These are phyloP conservation scores for Penicillium sp. DNA, from an alignment of 2,329 filamentous ascomycete species.

Conservation along the genomic window DNA sequence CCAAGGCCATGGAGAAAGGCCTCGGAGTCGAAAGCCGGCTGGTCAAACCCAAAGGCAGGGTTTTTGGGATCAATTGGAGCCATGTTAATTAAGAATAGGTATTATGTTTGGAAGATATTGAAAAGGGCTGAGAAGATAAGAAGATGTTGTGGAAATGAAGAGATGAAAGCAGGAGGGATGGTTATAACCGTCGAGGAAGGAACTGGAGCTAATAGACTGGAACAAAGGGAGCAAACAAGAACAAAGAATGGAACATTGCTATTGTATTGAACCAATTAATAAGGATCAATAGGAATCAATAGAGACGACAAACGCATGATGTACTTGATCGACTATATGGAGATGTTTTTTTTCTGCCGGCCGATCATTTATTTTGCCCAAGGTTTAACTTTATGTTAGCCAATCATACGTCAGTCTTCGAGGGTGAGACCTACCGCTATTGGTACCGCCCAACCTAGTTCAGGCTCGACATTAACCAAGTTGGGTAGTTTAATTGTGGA, in stretches of 20 bases:
- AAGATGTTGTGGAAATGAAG: not conserved
- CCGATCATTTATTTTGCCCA: not conserved
- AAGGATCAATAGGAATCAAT: not conserved
- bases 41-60: not conserved
- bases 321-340: not conserved
- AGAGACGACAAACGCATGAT: not conserved
- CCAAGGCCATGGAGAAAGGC: not conserved
- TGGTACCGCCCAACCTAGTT: not conserved
- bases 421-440: fast-evolving
- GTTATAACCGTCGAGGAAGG: not conserved
- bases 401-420: not conserved
- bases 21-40: not conserved
- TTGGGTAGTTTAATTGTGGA: not conserved
- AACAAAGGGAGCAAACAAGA: not conserved
- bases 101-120: not conserved
- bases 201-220: not conserved
- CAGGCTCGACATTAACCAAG: not conserved
- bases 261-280: not conserved
- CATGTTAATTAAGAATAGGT: not conserved
- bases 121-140: not conserved
- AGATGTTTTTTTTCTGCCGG: constrained; percentile 6
- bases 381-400: not conserved
- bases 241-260: not conserved
- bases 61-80: not conserved
- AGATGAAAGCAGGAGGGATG: not conserved